A percentile compares a stretch with the other conserved stretches of the same genome.
These are phyloP conservation scores for Taiozyma sp. DNA, from an alignment of 1,139 yeast species.

Conservation along the genomic window DNA sequence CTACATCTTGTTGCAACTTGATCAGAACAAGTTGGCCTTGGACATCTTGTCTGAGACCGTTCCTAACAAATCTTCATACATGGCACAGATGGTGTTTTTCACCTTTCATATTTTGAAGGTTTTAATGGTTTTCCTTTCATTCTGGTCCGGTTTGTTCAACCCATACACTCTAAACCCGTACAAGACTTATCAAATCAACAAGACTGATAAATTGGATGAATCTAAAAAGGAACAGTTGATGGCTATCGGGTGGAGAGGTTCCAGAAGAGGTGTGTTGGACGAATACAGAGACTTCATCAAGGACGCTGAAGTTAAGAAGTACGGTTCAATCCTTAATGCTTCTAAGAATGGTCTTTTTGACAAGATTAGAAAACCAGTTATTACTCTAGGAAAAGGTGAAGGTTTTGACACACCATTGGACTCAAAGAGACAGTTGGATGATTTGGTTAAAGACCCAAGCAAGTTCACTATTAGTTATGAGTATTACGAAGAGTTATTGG, in stretches of 20 bases:
- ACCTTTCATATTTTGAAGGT: conserved; percentile 64
- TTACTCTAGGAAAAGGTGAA: conserved; percentile 66
- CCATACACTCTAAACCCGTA: conserved; percentile 56
- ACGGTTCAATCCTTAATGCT: conserved; percentile 79
- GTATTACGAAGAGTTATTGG: conserved; percentile 47
- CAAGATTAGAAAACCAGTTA: conserved; percentile 56
- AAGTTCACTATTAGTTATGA: conserved; percentile 49
- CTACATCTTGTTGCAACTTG: conserved; percentile 30
- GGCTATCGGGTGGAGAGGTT: conserved; percentile 88
- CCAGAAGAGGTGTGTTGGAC: conserved; percentile 65
- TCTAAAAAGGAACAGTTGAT: conserved; percentile 50
- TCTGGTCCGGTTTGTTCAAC: conserved; percentile 72
- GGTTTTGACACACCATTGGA: conserved; percentile 68
- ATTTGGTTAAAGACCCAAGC: conserved; percentile 27
- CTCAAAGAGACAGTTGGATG: conserved; percentile 27
- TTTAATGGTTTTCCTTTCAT: conserved; percentile 47
- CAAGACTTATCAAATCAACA: conserved; percentile 22
- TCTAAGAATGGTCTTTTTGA: conserved; percentile 69
- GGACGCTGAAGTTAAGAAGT: conserved; percentile 55
- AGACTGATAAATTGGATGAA: conserved; percentile 23
- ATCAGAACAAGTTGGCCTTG: conserved; percentile 36
- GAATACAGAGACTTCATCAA: conserved; percentile 74
- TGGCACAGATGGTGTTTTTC: conserved; percentile 68
- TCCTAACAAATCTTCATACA: conserved; percentile 30
- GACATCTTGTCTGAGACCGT: conserved; percentile 45